Percentiles rank a stretch among this genome's conserved stretches.
phyloP scores from a whole-genome alignment of 2,329 filamentous ascomycete genomes.

The Tolypocladium ovalisporum region DNA sequence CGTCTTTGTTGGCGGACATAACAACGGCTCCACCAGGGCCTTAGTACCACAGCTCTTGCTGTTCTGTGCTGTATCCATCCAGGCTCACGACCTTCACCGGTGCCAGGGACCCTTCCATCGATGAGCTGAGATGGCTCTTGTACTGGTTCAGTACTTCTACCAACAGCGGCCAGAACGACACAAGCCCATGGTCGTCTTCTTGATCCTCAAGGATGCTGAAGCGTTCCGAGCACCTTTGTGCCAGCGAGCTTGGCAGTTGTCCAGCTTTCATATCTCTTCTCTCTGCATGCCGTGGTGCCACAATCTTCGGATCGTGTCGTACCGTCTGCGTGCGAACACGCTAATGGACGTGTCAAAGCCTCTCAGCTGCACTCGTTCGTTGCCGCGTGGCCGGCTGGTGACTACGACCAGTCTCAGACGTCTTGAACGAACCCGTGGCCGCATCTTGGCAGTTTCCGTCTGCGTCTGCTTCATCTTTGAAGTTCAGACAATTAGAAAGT shows the following conservation, averaged over 20 bases:
- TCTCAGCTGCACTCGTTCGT: too few species aligned
- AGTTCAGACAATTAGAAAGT: slow-evolving; percentile 31
- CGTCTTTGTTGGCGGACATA: slow-evolving; percentile 20
- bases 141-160: slow-evolving; percentile 9
- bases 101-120: slow-evolving; percentile 10
- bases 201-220: slow-evolving; percentile 15
- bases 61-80: slow-evolving; percentile 13
- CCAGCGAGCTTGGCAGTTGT: slow-evolving; percentile 4
- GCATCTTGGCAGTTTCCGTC: neutral
- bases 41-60: slow-evolving; percentile 11
- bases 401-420: neutral
- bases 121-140: slow-evolving; percentile 7
- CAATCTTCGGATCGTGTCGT: neutral
- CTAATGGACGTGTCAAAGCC: neutral
- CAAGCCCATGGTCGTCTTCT: slow-evolving; percentile 12
- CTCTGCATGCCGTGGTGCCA: neutral
- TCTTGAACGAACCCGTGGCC: neutral
- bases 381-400: neutral
- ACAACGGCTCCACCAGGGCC: slow-evolving; percentile 15
- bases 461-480: neutral
- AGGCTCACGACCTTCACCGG: slow-evolving; percentile 8
- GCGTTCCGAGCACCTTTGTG: slow-evolving; percentile 13
- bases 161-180: slow-evolving; percentile 16
- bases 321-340: too few species aligned
- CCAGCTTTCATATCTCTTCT: neutral